Percentiles rank a stretch among this genome's conserved stretches.
phyloP scores from a whole-genome alignment of 257 asterid species.

The Perilla frutescens region DNA sequence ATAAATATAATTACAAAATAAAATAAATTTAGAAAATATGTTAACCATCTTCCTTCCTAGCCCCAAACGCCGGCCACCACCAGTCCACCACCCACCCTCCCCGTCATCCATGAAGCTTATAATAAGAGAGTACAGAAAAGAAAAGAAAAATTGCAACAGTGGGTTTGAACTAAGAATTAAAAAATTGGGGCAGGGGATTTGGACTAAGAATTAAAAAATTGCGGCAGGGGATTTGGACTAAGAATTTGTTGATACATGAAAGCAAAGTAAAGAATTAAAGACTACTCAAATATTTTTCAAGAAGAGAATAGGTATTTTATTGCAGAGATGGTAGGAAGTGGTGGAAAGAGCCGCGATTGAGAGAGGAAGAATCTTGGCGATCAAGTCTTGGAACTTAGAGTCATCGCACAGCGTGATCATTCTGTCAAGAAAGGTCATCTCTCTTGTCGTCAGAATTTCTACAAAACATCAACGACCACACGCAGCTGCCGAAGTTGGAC shows the following conservation, averaged over 20 bases:
- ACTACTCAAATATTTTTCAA: not conserved
- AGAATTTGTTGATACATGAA: not conserved
- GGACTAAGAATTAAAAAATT: too few species aligned
- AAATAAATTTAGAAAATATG: too few species aligned
- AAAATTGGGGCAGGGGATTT: too few species aligned
- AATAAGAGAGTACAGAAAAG: too few species aligned
- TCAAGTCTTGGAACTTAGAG: constrained; percentile 85
- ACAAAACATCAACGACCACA: constrained; percentile 55
- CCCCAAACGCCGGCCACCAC: too few species aligned
- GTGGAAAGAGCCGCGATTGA: constrained; percentile 83
- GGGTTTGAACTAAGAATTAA: too few species aligned
- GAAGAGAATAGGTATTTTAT: constrained; percentile 55
- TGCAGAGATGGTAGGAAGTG: constrained; percentile 66
- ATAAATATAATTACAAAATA: too few species aligned
- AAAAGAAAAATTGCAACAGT: too few species aligned
- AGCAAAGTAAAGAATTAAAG: not conserved
- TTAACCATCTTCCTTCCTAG: too few species aligned
- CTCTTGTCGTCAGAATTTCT: constrained; percentile 79
- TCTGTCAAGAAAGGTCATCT: constrained; percentile 80
- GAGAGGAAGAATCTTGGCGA: constrained; percentile 85
- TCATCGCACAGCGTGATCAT: constrained; percentile 94
- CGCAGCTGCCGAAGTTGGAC: constrained; percentile 47
- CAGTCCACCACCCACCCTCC: too few species aligned
- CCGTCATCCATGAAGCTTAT: too few species aligned
- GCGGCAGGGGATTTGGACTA: too few species aligned